phyloP scores from a whole-genome alignment of 495 filamentous ascomycete species.

The Opeltia flavorubescens region DNA sequence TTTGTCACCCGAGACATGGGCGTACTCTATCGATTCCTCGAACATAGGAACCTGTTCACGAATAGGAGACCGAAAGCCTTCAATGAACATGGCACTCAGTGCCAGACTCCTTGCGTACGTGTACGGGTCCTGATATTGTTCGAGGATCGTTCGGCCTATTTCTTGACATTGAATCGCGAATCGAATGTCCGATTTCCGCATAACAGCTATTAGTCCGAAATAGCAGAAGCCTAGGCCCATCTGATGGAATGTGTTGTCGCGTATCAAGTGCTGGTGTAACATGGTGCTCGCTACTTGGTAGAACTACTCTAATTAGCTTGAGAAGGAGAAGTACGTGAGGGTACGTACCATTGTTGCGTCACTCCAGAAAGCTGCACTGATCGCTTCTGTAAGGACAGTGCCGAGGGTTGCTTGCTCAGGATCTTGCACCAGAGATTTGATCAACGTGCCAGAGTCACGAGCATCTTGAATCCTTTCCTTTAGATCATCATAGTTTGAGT shows the following conservation, averaged over 20 bases:
- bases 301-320: conserved; percentile 31
- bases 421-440: conserved; percentile 37
- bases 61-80: conserved; percentile 54
- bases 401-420: conserved; percentile 49
- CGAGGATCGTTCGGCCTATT: conserved; percentile 50
- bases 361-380: conserved; percentile 73
- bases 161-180: conserved; percentile 52
- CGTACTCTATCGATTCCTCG: conserved; percentile 56
- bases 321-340: background rate
- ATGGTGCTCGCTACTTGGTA: conserved; percentile 62
- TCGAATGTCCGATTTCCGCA: conserved; percentile 48
- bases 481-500: conserved; percentile 50
- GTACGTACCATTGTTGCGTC: conserved; percentile 28
- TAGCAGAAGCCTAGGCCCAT: conserved; percentile 64
- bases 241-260: conserved; percentile 52
- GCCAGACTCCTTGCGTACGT: conserved; percentile 58
- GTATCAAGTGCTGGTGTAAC: conserved; percentile 50
- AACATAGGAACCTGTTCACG: conserved; percentile 43
- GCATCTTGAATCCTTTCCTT: conserved; percentile 42
- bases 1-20: conserved; percentile 56
- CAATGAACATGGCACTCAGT: conserved; percentile 58
- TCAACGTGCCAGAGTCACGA: conserved; percentile 39
- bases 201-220: conserved; percentile 55
- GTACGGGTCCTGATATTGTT: conserved; percentile 51
- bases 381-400: conserved; percentile 60